Percentiles rank a stretch among this genome's conserved stretches.
These are phyloP conservation scores for Geosiphon pyriformis DNA, from an alignment of 192 early-diverging fungal genomes.

Conservation along the genomic window DNA sequence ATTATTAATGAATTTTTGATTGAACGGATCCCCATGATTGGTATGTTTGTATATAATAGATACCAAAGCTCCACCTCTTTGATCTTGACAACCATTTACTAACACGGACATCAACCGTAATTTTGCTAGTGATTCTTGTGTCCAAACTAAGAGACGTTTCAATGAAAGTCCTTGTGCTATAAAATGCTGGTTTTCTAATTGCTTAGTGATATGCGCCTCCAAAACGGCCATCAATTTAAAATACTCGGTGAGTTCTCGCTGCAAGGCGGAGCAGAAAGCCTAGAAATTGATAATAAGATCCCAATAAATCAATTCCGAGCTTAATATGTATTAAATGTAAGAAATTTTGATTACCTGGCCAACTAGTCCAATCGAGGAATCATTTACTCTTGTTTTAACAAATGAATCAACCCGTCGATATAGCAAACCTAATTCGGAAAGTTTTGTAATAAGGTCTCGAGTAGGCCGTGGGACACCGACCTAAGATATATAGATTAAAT, in stretches of 20 bases:
- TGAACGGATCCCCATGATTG: slow-evolving; percentile 89
- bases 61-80: slow-evolving; percentile 65
- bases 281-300: slow-evolving; percentile 34
- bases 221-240: slow-evolving; percentile 81
- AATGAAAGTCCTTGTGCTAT: slow-evolving; percentile 63
- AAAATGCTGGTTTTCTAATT: slow-evolving; percentile 29
- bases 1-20: slow-evolving; percentile 67
- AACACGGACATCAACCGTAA: slow-evolving; percentile 71
- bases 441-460: slow-evolving; percentile 53
- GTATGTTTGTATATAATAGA: slow-evolving; percentile 75
- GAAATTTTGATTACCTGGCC: slow-evolving; percentile 39
- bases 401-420: slow-evolving; percentile 61
- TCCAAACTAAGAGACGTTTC: slow-evolving; percentile 85
- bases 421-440: slow-evolving; percentile 78
- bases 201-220: slow-evolving; percentile 68
- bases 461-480: slow-evolving; percentile 53
- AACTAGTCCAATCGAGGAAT: slow-evolving; percentile 48
- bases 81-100: slow-evolving; percentile 57
- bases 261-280: slow-evolving; percentile 77
- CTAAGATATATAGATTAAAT: slow-evolving; percentile 25
- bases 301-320: slow-evolving; percentile 8
- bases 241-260: slow-evolving; percentile 77
- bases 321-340: background rate
- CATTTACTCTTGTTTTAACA: slow-evolving; percentile 40
- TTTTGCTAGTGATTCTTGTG: slow-evolving; percentile 67